phyloP scores from a whole-genome alignment of 257 asterid genomes.

The Jaltomata sinuosa region DNA sequence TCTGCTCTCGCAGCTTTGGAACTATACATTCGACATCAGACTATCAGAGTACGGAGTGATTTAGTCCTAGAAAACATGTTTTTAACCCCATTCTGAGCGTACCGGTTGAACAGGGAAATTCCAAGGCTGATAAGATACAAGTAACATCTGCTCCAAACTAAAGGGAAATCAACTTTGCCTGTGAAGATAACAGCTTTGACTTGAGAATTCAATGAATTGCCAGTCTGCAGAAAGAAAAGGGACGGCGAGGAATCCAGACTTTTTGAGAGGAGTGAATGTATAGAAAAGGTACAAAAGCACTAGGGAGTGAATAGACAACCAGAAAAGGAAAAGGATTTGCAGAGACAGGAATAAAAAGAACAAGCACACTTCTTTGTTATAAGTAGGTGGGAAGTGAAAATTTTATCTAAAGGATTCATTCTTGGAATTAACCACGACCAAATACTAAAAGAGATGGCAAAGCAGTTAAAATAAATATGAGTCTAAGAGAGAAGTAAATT shows the following conservation, averaged over 20 bases:
- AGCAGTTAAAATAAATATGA: not conserved
- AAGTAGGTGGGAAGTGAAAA: not conserved
- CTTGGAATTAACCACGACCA: not conserved
- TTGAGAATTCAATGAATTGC: not conserved
- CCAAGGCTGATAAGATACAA: not conserved
- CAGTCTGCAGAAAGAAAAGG: not conserved
- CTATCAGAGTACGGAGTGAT: not conserved
- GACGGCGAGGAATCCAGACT: not conserved
- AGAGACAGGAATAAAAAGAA: not conserved
- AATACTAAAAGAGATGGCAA: not conserved
- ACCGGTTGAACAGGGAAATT: not conserved
- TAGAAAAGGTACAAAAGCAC: not conserved
- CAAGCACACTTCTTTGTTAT: not conserved
- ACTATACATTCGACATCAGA: not conserved
- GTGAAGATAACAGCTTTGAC: not conserved
- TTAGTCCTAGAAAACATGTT: not conserved
- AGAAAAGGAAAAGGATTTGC: not conserved
- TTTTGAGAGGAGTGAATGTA: not conserved
- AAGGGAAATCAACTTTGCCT: not conserved
- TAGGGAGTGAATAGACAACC: not conserved
- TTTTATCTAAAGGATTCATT: not conserved
- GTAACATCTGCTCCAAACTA: not conserved
- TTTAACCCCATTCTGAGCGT: not conserved
- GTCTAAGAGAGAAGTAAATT: not conserved
- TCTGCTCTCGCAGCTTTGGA: not conserved